A percentile compares a stretch with the other conserved stretches of the same genome.
Conservation (phyloP, 2,329 filamentous ascomycete species). For the Sordariomycetes sp. region DNA sequence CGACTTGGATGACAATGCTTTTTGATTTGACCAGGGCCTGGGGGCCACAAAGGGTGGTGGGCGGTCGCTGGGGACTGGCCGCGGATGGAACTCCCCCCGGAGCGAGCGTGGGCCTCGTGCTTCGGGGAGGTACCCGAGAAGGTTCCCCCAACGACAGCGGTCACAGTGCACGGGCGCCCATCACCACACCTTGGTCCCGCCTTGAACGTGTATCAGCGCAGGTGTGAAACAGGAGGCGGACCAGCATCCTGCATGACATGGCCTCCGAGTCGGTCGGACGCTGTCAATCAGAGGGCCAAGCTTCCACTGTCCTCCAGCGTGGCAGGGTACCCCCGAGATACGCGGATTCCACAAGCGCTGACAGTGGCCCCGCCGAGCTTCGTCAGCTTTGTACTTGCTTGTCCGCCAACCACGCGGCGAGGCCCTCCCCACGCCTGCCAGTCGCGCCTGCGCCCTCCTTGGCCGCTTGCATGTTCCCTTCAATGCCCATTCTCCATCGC, state of each 20-base stretch:
- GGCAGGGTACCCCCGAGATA: background rate
- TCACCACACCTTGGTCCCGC: background rate
- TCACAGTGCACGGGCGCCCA: background rate
- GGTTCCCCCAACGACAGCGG: background rate
- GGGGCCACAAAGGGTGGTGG: no score
- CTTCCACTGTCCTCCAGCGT: background rate
- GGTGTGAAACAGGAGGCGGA: background rate
- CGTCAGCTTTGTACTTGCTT: background rate
- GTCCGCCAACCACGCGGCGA: background rate
- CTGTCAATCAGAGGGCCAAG: background rate
- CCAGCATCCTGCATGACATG: background rate
- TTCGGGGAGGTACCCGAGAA: background rate
- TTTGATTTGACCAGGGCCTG: no score
- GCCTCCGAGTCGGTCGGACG: background rate
- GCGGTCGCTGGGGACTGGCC: no score
- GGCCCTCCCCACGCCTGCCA: background rate
- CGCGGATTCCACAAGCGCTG: background rate
- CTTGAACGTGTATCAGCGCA: background rate
- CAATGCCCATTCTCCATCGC: background rate
- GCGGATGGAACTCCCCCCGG: no score
- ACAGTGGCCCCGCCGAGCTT: background rate
- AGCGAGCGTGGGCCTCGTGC: no score
- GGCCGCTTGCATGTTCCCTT: background rate
- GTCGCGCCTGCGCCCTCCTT: background rate
- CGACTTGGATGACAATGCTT: no score